Evolutionary conservation across 371 early-diverging fungal species (phyloP), one percentile per base, ranked within the genome.

Genomic region (Neoconidiobolus thromboides): DNA sequence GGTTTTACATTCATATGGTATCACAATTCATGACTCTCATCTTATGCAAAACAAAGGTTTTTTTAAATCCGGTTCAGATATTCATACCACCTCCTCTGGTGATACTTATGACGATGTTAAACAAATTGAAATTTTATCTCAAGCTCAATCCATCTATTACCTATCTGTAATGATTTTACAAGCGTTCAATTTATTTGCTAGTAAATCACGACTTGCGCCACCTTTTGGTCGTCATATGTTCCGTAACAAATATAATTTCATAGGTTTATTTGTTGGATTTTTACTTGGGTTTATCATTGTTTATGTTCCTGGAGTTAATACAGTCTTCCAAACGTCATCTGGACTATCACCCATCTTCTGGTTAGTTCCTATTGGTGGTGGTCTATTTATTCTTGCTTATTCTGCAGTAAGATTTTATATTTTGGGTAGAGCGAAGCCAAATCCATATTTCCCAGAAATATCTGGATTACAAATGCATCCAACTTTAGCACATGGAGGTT

Each of bases 171-270:
- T 91, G 79, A 75, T 91, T 62, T 73, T 75, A 70, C 97, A 96
- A 68, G 74, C 82, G 65, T 92, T 88, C 77, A 96, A 95, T 71
- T 67, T 91, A 72, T 91, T 94, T 67, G 81, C 87, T 26, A 87
- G 89, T 74, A 96, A 94, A 76, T 78, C 82, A 47, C 72, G 82
- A 7, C 74, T 81, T 61, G 71, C 78, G 1, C 67, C 83, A 55
- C 91, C 93, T 36, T 84, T 80, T 61, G 87, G 91, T 12, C 63
- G 62, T 49, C 83, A 80, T 70, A 85, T 91, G 81, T 80, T 92
- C 68, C 69, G 75, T 41, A 94, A 93, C 78, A 62, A 63, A 43
- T 65, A 67, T 5, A 82, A 79, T 6, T 91, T 85, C 67, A 50
- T 67, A 58, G 81, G 86, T 47, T 66, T 89, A 42, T 26, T 73